A percentile compares a stretch with the other conserved stretches of the same genome.
phyloP scores from a whole-genome alignment of 2,329 filamentous ascomycete genomes.

The Stylonectria norvegica region DNA sequence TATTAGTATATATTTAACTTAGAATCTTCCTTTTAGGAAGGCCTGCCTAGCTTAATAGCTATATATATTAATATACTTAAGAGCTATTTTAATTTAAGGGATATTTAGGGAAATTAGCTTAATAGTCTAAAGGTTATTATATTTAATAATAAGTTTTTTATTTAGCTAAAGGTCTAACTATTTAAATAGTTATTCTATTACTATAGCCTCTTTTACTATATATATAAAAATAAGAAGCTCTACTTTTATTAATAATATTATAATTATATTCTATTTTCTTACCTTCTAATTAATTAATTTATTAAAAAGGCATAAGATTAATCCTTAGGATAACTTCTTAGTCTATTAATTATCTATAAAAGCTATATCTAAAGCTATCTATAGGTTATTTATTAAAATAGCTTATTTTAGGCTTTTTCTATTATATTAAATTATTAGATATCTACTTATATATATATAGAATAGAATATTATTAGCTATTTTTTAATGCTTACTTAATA shows the following conservation, averaged over 20 bases:
- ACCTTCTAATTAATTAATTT: neutral
- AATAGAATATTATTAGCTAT: neutral
- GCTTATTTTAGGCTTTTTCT: neutral
- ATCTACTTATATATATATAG: neutral
- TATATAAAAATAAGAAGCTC: no score
- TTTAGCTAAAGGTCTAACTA: no score
- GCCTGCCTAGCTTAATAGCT: slow-evolving; percentile 4
- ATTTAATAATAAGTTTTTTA: no score
- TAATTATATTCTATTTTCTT: neutral
- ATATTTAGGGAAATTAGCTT: no score
- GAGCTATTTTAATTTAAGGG: slow-evolving; percentile 4
- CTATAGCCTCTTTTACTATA: no score
- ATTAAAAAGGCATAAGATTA: neutral
- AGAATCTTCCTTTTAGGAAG: slow-evolving; percentile 2
- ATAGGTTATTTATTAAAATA: neutral
- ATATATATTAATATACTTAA: slow-evolving; percentile 6
- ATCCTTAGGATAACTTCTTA: neutral
- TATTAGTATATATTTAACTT: slow-evolving; percentile 4
- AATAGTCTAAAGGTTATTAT: no score
- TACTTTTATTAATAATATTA: neutral
- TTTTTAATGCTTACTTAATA: neutral
- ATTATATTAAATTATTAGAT: neutral
- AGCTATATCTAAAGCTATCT: neutral
- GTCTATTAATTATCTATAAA: neutral
- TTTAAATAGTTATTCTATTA: no score